Evolutionary conservation across 306 rosid species (phyloP).

Genomic region (Rubus parviflorus): DNA sequence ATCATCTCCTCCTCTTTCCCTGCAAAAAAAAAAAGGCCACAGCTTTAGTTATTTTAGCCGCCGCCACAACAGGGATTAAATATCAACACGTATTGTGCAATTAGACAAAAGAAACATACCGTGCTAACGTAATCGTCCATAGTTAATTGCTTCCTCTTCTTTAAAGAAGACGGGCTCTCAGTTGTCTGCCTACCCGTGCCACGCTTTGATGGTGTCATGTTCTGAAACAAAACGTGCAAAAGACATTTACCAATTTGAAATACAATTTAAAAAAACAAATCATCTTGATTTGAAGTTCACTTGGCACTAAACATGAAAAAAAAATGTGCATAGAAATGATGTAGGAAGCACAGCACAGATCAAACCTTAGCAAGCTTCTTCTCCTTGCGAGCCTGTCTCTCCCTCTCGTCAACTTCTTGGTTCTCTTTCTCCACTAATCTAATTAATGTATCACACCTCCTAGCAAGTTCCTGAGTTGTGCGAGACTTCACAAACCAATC

Average conservation of each 20-base stretch:
- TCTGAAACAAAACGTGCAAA: conserved; percentile 46
- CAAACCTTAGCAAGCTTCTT: conserved; percentile 97
- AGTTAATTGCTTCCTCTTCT: conserved; percentile 85
- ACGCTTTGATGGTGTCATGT: conserved; percentile 86
- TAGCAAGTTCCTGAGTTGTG: conserved; percentile 95
- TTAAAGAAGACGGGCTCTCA: conserved; percentile 60
- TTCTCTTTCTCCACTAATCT: conserved; percentile 98
- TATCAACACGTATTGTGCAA: background rate
- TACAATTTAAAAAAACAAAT: background rate
- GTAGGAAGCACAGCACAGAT: background rate
- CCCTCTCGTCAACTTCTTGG: conserved; percentile 95
- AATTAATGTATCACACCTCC: conserved; percentile 96
- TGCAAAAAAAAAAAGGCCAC: conserved; percentile 32
- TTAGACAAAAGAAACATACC: conserved; percentile 38
- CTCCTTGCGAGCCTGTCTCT: conserved; percentile 98
- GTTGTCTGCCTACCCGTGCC: conserved; percentile 59
- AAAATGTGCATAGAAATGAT: background rate
- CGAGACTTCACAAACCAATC: conserved; percentile 99
- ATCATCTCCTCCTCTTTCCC: conserved; percentile 86
- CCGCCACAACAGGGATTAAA: background rate
- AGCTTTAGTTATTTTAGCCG: conserved; percentile 22
- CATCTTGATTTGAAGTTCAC: background rate
- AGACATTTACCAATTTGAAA: background rate
- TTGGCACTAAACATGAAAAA: background rate
- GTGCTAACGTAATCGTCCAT: conserved; percentile 75